Evolutionary conservation across 441 rosid species (phyloP), one percentile per base, ranked within the genome.

Genomic region (Arabidopsis hybrid): DNA sequence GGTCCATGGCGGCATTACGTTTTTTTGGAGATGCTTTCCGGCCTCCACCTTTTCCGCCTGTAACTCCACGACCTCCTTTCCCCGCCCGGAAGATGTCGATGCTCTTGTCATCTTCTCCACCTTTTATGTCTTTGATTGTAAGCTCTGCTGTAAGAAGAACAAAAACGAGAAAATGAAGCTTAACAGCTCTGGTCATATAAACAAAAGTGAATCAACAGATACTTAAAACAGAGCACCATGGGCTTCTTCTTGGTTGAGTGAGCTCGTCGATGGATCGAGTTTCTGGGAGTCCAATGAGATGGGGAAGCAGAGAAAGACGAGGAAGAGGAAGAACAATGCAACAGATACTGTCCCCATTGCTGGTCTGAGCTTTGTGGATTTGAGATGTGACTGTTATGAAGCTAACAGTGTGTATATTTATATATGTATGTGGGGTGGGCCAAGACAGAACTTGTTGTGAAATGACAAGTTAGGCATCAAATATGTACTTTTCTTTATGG

Each of bases 21-120:
- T 76, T 53, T 29, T n/a, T 76, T 3, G 80, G 80, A 64, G 56
- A 0, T 76, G 67, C 42, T 65, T 71, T 76, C 35, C 76, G 72
- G 29, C 80, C 76, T 38, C 79, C 67, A 3, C 80, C 76, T 70
- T 26, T 59, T 40, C 57, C 72, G 10, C 67, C 67, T 63, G 39
- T 7, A 56, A 76, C 71, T 64, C 62, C 72, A 46, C 18, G 80
- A 18, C 8, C 7, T 56, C 75, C 79, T 70, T 10, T 57, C 16
- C 67, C 63, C 47, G 72, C 35, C 34, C 43, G 53, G 72, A 64
- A 76, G 7, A 76, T 40, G 59, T 76, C 1, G 9, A 69, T 64
- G 60, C 66, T 63, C 11, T 56, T 56, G 7, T 69, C 67, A 56
- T 62, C 71, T 45, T 49, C 18, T 51, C 7, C 62, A 52, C 42